Percentiles rank a stretch among this genome's conserved stretches.
phyloP scores from a whole-genome alignment of 1,139 yeast genomes.

The Magnusiomyces starmeri region DNA sequence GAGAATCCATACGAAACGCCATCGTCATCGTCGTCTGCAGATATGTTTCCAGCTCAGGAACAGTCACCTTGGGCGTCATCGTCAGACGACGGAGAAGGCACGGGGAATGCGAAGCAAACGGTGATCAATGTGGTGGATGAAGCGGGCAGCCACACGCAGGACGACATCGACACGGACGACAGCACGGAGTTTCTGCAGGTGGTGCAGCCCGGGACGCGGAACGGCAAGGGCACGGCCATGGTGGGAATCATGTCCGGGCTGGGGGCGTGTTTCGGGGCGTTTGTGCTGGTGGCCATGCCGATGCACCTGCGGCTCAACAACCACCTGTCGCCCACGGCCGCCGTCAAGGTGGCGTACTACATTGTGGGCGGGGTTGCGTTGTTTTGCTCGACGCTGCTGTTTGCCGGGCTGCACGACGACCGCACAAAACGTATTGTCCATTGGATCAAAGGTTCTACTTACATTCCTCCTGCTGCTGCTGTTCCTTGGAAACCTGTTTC shows the following conservation, averaged over 20 bases:
- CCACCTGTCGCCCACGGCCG: constrained; percentile 34
- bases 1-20: background rate
- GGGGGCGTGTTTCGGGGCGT: constrained; percentile 61
- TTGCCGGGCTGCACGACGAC: constrained; percentile 44
- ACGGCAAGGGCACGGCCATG: constrained; percentile 53
- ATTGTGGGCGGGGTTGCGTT: constrained; percentile 44
- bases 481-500: constrained; percentile 27
- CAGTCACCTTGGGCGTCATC: background rate
- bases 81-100: background rate
- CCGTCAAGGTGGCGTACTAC: constrained; percentile 43
- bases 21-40: background rate
- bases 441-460: constrained; percentile 26
- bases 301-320: constrained; percentile 44
- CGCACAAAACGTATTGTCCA: constrained; percentile 30
- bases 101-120: background rate
- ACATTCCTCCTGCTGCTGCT: constrained; percentile 27
- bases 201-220: constrained; percentile 24
- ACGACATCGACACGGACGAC: constrained; percentile 6
- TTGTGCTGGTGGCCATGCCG: constrained; percentile 64
- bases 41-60: background rate
- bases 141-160: background rate
- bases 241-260: constrained; percentile 59
- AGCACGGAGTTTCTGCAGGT: constrained; percentile 10
- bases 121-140: constrained; percentile 9
- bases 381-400: constrained; percentile 36